Evolutionary conservation across 2,329 filamentous ascomycete genomes (phyloP), one percentile per base, ranked within the genome.

Genomic region (Arthrinium phaeospermum): DNA sequence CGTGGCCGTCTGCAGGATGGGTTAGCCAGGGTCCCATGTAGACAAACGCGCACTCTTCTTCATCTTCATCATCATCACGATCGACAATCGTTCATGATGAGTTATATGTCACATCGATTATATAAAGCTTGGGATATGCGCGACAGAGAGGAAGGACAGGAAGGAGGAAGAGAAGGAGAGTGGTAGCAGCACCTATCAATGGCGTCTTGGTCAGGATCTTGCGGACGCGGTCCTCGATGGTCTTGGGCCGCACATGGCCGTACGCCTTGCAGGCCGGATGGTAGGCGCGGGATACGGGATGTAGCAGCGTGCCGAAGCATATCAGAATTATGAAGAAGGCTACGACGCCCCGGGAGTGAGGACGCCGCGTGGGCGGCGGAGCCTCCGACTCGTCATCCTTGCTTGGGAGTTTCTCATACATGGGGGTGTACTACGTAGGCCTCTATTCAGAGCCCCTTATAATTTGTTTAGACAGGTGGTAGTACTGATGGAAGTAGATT

Each of bases 1-100:
- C 93, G 80, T 98, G 95, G 0, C 95, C 95, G 82, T 98, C 95
- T 95, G 75, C 2, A 2, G 16, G 47, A 81, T 88, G 86, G 86
- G 89, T 88, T 75, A 89, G 78, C 1, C 47, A 61, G 3, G 24
- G 4, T 6, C 13, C n/a, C 37, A 41, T 41, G 7, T 41, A 41
- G 37, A 41, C 37, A 41, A 10, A 2, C 37, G 37, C 37, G 10
- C 37, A n/a, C 2, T 3, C 22, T 37, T 34, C 27, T 4, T 51
- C n/a, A 69, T 51, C 37, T 71, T 69, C 46, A 70, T n/a, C 22
- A 3, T 45, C 16, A 4, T 16, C 3, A n/a, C n/a, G n/a, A 14
- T 24, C 57, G 34, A 16, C 4, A 61, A 3, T 3, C 16, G 27
- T 2, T 4, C 27, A 30, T 30, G 27, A 30, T 30, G 27, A 2